Conservation (phyloP, 768 basidiomycete species). For the Dioszegia crocea region DNA sequence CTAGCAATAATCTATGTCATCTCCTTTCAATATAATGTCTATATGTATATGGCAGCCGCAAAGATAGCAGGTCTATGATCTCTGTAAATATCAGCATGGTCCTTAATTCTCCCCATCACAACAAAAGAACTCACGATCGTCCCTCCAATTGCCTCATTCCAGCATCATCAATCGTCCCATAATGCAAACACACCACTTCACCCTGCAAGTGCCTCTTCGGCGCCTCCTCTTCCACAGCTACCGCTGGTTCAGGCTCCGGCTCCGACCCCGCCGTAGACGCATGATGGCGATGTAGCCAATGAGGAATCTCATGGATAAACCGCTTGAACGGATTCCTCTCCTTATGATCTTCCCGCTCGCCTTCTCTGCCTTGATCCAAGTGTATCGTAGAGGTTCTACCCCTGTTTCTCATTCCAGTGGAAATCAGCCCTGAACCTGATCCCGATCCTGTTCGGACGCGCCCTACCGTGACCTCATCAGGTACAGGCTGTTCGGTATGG, state of each 20-base stretch:
- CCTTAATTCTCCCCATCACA: background rate
- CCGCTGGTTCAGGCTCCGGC: background rate
- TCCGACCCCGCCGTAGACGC: background rate
- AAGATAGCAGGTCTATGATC: slow-evolving; percentile 50
- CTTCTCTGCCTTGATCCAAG: background rate
- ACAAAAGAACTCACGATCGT: slow-evolving; percentile 33
- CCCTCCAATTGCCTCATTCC: slow-evolving; percentile 48
- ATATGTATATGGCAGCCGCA: slow-evolving; percentile 45
- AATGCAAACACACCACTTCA: slow-evolving; percentile 47
- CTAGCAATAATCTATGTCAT: no score
- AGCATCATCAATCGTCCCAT: slow-evolving; percentile 49
- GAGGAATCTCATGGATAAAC: slow-evolving; percentile 37
- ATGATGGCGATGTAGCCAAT: slow-evolving; percentile 26
- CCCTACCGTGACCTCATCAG: background rate
- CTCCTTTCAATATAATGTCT: no score
- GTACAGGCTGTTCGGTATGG: background rate
- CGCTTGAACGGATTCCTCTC: slow-evolving; percentile 24
- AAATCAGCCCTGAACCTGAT: background rate
- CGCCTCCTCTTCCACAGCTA: background rate
- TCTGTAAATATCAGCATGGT: slow-evolving; percentile 11
- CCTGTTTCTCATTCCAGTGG: background rate
- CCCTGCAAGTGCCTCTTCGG: slow-evolving; percentile 29
- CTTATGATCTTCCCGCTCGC: background rate
- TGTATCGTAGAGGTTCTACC: background rate
- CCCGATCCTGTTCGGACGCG: background rate